Base-by-base conservation (phyloP, 2,329 filamentous ascomycete species). In the Rhynchosporium graminicola region DNA sequence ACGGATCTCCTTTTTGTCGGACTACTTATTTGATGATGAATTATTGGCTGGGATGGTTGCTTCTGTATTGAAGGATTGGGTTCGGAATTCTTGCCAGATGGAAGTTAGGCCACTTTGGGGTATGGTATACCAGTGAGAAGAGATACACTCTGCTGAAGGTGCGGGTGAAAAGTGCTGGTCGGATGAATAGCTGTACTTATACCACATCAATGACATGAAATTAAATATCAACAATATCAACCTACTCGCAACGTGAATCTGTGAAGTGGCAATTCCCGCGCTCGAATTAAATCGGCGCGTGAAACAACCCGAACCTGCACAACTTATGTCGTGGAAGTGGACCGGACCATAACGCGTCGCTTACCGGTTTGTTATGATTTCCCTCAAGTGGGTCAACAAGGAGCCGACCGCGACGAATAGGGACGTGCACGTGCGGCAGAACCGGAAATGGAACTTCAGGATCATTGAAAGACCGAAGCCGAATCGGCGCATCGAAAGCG, bases 161-260 rank as follows among this genome's bases (percentile, higher is more conserved):
- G 52, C n/a, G 45, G 47, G 38, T 36, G 33, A 36, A 51, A 33
- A 28, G 33, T 56, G 46, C 59, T 55, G 50, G 38, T 58, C 12
- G 50, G 57, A 54, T 42, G 50, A 52, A 47, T 57, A 46, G 57
- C 59, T 68, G 66, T 68, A 68, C 61, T 68, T 67, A 66, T 67
- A 68, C 63, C 65, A 64, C 63, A 64, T 50, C 58, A 67, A 67
- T 65, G 57, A 65, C 57, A 60, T 52, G 46, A 65, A 63, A 65
- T 28, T 31, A 10, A 5, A 36, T 28, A 3, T 10, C 29, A 40
- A 47, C 4, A 10, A 40, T 42, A 36, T 3, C n/a, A 7, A 6
- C n/a, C 31, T 9, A 15, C n/a, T 20, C 1, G 20, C 20, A 20
- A 20, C 20, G 20, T 20, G 20, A 20, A 20, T 20, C 20, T 20